Conservation (phyloP, 768 basidiomycete species). For the Collybia sordida region DNA sequence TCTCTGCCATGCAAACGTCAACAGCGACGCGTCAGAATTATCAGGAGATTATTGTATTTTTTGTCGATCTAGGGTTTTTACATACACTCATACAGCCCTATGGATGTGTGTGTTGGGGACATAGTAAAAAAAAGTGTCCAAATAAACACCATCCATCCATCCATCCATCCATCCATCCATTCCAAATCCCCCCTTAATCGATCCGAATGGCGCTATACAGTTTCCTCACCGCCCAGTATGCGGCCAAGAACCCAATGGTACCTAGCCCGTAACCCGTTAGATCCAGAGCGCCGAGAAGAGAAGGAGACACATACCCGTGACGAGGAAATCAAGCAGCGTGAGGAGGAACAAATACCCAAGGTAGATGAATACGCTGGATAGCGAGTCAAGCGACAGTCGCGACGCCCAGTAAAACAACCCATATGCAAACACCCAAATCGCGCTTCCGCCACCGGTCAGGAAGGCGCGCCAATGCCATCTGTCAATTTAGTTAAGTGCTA, state of each 20-base stretch:
- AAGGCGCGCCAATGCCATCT: conserved; percentile 99
- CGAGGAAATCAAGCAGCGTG: conserved; percentile 80
- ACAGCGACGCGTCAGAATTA: too few species aligned
- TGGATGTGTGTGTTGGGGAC: too few species aligned
- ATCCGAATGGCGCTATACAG: conserved; percentile 83
- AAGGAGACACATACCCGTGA: conserved; percentile 61
- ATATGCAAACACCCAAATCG: conserved; percentile 89
- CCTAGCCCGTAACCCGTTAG: conserved; percentile 39
- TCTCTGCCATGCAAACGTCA: not conserved
- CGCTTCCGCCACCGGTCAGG: conserved; percentile 87
- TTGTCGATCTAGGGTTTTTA: too few species aligned
- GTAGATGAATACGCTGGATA: conserved; percentile 81
- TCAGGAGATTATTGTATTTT: too few species aligned
- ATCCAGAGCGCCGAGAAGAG: too few species aligned
- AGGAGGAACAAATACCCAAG: conserved; percentile 89
- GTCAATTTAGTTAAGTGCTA: conserved; percentile 1
- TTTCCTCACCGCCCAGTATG: conserved; percentile 86
- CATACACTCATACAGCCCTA: too few species aligned
- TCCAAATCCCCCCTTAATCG: conserved; percentile 39
- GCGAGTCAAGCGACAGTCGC: conserved; percentile 79
- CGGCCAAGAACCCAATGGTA: conserved; percentile 88
- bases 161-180: too few species aligned
- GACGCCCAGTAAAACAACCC: conserved; percentile 89
- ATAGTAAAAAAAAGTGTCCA: too few species aligned
- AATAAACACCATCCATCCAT: too few species aligned